Evolutionary conservation across 257 asterid species (phyloP).

Genomic region (Capsicum rhomboideum): DNA sequence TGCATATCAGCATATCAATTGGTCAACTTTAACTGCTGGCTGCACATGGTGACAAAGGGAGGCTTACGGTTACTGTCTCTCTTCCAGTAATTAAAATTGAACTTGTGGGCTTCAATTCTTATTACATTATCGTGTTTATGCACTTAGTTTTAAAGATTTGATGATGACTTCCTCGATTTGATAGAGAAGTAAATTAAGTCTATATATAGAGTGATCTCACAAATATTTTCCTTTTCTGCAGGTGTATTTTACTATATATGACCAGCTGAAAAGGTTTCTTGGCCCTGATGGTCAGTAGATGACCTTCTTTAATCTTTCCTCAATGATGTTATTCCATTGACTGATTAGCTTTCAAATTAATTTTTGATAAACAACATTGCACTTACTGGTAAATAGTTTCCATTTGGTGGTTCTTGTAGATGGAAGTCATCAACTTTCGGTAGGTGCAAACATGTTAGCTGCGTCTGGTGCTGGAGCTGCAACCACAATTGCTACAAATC

Average conservation of each 20-base stretch:
- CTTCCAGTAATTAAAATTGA: neutral
- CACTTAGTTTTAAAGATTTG: neutral
- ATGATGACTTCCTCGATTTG: neutral
- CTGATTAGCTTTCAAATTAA: neutral
- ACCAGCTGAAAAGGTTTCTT: slow-evolving; percentile 67
- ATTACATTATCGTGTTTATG: neutral
- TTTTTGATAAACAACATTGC: neutral
- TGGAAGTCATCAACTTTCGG: slow-evolving; percentile 68
- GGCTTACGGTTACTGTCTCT: neutral
- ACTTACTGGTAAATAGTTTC: neutral
- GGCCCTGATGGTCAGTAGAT: slow-evolving; percentile 73
- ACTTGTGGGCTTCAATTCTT: neutral
- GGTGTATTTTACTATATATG: slow-evolving; percentile 93
- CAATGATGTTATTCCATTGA: neutral
- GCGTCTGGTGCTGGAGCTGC: slow-evolving; percentile 99
- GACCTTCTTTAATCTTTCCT: slow-evolving; percentile 8
- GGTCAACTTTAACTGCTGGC: neutral
- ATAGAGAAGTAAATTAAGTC: neutral
- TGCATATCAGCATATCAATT: neutral
- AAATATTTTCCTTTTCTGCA: slow-evolving; percentile 26
- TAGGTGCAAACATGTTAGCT: slow-evolving; percentile 90
- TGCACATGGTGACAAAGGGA: neutral
- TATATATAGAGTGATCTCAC: slow-evolving; percentile 3
- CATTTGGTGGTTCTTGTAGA: slow-evolving; percentile 37
- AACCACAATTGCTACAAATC: slow-evolving; percentile 77